Evolutionary conservation across 768 basidiomycete species (phyloP).

Genomic region (Leccinum disarticulatum): DNA sequence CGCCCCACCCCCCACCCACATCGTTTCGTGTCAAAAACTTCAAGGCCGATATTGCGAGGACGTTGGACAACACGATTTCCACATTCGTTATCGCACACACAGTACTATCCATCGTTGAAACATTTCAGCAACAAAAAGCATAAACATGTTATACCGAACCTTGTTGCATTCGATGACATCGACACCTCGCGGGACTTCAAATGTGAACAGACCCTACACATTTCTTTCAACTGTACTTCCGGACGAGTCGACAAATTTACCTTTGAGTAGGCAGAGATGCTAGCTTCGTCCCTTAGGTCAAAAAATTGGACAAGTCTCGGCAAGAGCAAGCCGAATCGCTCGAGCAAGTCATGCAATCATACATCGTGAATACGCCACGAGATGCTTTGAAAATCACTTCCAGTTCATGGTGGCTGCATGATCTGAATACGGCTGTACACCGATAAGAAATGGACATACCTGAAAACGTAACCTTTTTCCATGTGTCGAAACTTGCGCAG

Average conservation of each 20-base stretch:
- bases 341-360: conserved; percentile 43
- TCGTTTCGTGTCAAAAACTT: conserved; percentile 61
- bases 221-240: conserved; percentile 1
- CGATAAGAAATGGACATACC: conserved; percentile 22
- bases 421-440: conserved; percentile 8
- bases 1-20: conserved; percentile 59
- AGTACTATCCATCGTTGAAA: conserved; percentile 35
- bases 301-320: conserved; percentile 45
- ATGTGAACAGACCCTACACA: conserved; percentile 49
- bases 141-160: conserved; percentile 32
- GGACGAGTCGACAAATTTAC: conserved; percentile 18
- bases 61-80: conserved; percentile 61
- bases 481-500: conserved; percentile 48
- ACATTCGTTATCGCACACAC: conserved; percentile 46
- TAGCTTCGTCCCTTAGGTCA: conserved; percentile 26
- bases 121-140: not conserved
- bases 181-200: conserved; percentile 40
- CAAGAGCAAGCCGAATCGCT: conserved; percentile 44
- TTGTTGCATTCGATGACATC: conserved; percentile 69
- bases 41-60: conserved; percentile 55
- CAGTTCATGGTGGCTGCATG: conserved; percentile 18
- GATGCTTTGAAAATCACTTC: conserved; percentile 24
- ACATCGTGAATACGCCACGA: conserved; percentile 40
- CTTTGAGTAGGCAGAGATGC: conserved; percentile 44
- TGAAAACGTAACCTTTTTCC: conserved; percentile 53